A percentile compares a stretch with the other conserved stretches of the same genome.
Evolutionary conservation across 208 protist genomes (phyloP).

Genomic region (Leishmania martiniquensis): DNA sequence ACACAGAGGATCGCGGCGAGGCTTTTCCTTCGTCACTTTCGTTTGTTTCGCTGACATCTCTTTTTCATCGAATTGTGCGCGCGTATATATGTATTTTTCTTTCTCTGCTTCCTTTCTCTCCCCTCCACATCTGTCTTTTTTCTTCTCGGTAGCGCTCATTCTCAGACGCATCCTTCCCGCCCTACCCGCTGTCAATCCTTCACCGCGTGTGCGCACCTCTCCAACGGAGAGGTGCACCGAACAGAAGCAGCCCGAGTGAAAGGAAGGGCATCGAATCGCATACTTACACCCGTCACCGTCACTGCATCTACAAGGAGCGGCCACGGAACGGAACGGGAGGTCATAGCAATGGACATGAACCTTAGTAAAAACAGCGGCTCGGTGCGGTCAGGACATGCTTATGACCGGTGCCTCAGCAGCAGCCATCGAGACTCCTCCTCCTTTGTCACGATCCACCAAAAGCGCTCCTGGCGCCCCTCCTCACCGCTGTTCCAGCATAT

Average conservation of each 20-base stretch:
- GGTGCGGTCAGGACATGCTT: slow-evolving; percentile 20
- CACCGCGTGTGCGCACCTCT: neutral
- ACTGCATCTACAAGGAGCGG: neutral
- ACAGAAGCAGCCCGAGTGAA: neutral
- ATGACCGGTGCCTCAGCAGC: slow-evolving; percentile 25
- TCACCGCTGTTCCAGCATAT: slow-evolving; percentile 35
- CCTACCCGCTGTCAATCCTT: neutral
- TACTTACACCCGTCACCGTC: neutral
- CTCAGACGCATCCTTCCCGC: no score
- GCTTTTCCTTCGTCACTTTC: no score
- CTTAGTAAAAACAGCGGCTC: slow-evolving; percentile 24
- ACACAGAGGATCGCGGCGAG: no score
- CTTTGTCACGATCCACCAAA: slow-evolving; percentile 50
- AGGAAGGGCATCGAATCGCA: neutral
- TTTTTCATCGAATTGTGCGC: no score
- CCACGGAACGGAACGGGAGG: neutral
- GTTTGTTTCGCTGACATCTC: no score
- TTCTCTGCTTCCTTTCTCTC: no score
- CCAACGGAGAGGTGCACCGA: no score
- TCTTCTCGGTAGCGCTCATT: no score
- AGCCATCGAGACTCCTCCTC: slow-evolving; percentile 27
- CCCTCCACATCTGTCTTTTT: no score
- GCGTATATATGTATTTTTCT: no score
- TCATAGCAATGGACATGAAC: slow-evolving; percentile 7
- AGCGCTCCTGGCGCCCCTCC: slow-evolving; percentile 46